Base-by-base conservation (phyloP, 495 filamentous ascomycete genomes). In the Lichenothelia convexa region DNA sequence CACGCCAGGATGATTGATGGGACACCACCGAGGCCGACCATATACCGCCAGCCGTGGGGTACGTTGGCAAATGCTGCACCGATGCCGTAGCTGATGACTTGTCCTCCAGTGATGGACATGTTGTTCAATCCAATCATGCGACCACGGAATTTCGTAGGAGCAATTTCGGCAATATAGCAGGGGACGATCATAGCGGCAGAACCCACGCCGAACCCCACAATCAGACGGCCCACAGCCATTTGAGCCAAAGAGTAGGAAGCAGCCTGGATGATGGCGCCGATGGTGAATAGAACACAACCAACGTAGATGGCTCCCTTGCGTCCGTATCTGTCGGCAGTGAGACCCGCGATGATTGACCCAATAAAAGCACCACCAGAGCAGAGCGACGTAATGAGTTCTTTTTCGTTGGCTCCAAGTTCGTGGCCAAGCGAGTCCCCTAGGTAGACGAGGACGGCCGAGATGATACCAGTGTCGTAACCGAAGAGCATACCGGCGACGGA, bases 121-220 rank as follows among this genome's bases (percentile, higher is more conserved):
- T 70, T 68, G 46, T 72, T 61, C 15, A 72, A 53, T 1, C 57
- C 65, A 26, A 71, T 63, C 60, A 68, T 63, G 24, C 62, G 57
- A 15, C 67, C 67, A 18, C 67, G 63, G 38, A 62, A 62, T 38
- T 59, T 58, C 8, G 67, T 58, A 3, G 63, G 62, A 2, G 62
- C 56, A n/a, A 67, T 43, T 35, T 67, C 62, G 22, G 58, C 60
- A 36, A 65, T 64, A 34, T 66, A 53, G 1, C 48, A 26, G 1
- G 24, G 60, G 15, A 59, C 54, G 26, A 67, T 54, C 53, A 67
- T 68, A 3, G 66, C 63, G 7, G 65, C 67, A 23, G 57, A 57
- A 9, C 67, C 66, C 15, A 71, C 65, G 5, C 67, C 64, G 23
- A 68, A 57, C 1, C 65, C 65, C 7, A 69, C 58, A 6, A 71